Conservation (phyloP, 2,329 filamentous ascomycete genomes). For the Leptographium lundbergii region DNA sequence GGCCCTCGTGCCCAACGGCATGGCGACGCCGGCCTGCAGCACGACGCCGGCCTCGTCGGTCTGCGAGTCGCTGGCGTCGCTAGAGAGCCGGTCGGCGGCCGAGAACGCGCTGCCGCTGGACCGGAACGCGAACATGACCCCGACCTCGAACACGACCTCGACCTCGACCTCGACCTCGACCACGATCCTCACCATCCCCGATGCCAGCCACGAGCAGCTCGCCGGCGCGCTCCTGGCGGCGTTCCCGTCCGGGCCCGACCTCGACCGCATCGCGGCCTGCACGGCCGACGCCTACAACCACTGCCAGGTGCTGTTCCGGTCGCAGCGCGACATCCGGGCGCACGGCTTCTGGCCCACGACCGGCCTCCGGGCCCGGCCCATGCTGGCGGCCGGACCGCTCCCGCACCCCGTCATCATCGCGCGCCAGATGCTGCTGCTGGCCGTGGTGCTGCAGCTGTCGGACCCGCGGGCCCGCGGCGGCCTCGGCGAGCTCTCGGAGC, state of each 20-base stretch:
- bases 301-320: conserved; percentile 5
- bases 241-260: conserved; percentile 4
- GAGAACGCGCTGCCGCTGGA: too few species aligned
- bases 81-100: too few species aligned
- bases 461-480: conserved; percentile 2
- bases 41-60: neutral
- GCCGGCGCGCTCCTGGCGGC: conserved; percentile 1
- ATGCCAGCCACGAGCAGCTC: neutral
- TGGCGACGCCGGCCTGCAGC: neutral
- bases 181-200: neutral
- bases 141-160: too few species aligned
- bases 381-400: neutral
- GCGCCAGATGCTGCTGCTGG: conserved; percentile 20
- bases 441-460: conserved; percentile 19
- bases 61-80: neutral
- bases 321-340: conserved; percentile 1
- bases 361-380: neutral
- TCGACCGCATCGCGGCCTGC: conserved; percentile 3
- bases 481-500: conserved; percentile 13
- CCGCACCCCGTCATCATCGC: conserved; percentile 20
- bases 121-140: too few species aligned
- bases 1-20: neutral
- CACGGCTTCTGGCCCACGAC: conserved; percentile 2
- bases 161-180: neutral
- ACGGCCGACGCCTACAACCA: conserved; percentile 1